phyloP scores from a whole-genome alignment of 768 basidiomycete species.

The Leccinum disarticulatum region DNA sequence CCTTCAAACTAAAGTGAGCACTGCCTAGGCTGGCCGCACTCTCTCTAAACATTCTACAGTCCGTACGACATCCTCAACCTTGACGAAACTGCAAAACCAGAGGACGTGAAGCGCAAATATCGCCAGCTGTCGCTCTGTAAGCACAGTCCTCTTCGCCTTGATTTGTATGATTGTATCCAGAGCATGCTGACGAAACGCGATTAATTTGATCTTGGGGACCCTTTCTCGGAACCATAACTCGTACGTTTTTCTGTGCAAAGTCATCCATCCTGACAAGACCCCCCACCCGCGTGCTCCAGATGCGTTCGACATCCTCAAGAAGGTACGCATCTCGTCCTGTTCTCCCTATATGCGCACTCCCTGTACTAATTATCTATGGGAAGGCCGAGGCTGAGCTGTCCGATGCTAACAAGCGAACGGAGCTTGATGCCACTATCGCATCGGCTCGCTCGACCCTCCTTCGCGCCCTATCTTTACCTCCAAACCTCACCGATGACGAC shows the following conservation, averaged over 20 bases:
- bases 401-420: slow-evolving; percentile 76
- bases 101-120: slow-evolving; percentile 89
- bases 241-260: slow-evolving; percentile 54
- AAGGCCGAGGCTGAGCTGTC: slow-evolving; percentile 85
- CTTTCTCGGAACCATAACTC: neutral
- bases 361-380: neutral
- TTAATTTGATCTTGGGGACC: slow-evolving; percentile 2
- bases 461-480: slow-evolving; percentile 59
- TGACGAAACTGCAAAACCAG: slow-evolving; percentile 62
- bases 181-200: slow-evolving; percentile 25
- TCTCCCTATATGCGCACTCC: neutral
- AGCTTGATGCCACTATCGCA: slow-evolving; percentile 75
- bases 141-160: slow-evolving; percentile 30
- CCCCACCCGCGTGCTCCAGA: slow-evolving; percentile 85
- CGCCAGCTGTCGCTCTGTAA: slow-evolving; percentile 81
- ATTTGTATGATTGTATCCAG: slow-evolving; percentile 4
- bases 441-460: slow-evolving; percentile 72
- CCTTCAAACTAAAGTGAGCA: slow-evolving; percentile 94
- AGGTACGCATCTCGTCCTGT: slow-evolving; percentile 46
- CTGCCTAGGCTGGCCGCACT: neutral
- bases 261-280: slow-evolving; percentile 99
- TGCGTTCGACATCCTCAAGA: slow-evolving; percentile 92
- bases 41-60: slow-evolving; percentile 39
- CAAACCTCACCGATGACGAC: slow-evolving; percentile 58
- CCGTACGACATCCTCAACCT: slow-evolving; percentile 94